Base-by-base conservation (phyloP, 108 stramenopile species). In the Cyclostephanos invisitatus region DNA sequence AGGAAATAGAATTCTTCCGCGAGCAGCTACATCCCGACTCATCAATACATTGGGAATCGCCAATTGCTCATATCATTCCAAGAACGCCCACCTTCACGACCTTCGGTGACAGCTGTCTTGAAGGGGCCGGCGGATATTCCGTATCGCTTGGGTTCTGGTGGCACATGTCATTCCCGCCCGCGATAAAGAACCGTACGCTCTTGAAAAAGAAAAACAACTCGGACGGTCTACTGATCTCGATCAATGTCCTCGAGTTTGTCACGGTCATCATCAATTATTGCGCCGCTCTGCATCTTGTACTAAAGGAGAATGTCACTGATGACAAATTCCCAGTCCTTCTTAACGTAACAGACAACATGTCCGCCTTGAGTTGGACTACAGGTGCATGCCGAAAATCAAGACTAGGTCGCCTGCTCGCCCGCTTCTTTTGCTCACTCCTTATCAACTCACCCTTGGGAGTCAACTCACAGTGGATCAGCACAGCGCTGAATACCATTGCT, bases 221-320 rank as follows among this genome's bases (percentile, higher is more conserved):
- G 22, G 24, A 66, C 28, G 64, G 48, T 24, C 48, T 35, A 0
- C n/a, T 66, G 6, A 29, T 66, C 3, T 49, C 22, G n/a, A 66
- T 51, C 20, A 66, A 66, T 28, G 64, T 66, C n/a, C 49, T 66
- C 15, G 64, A 68, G 37, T 68, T 68, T 27, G n/a, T n/a, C n/a
- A n/a, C n/a, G n/a, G n/a, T n/a, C n/a, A n/a, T n/a, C n/a, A n/a
- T n/a, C n/a, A n/a, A n/a, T n/a, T n/a, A n/a, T n/a, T n/a, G n/a
- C n/a, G n/a, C n/a, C n/a, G n/a, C n/a, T n/a, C n/a, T n/a, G n/a
- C 49, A 7, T 25, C 3, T 56, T 20, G 11, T 56, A n/a, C n/a
- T n/a, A n/a, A 1, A 22, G 7, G 12, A 37, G 4, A 20, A 56
- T 15, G 18, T 37, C 37, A 35, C 20, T 35, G 54, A 37, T 15